Evolutionary conservation across 1,284 basidiomycete genomes (phyloP).

Genomic region (Cryptococcus amylolentus): DNA sequence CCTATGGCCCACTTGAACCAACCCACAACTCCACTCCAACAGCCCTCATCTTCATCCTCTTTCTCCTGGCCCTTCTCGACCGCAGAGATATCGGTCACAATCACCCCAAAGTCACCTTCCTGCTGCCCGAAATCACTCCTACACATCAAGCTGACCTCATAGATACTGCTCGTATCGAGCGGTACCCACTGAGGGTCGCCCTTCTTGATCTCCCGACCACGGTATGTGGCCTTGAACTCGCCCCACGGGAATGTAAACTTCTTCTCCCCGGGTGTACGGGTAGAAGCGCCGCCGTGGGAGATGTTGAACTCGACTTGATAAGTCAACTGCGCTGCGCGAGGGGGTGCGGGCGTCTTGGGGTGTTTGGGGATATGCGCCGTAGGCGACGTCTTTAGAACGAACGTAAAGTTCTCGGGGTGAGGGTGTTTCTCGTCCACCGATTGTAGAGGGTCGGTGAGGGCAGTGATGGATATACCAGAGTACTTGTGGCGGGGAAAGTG

Average conservation of each 20-base stretch:
- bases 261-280: not conserved
- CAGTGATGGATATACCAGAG: slow-evolving; percentile 26
- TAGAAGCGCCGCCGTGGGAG: not conserved
- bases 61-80: slow-evolving; percentile 4
- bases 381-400: slow-evolving; percentile 48
- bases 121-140: slow-evolving; percentile 49
- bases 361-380: slow-evolving; percentile 32
- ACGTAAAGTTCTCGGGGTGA: slow-evolving; percentile 37
- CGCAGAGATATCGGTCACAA: slow-evolving; percentile 25
- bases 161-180: slow-evolving; percentile 34
- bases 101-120: slow-evolving; percentile 43
- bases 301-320: slow-evolving; percentile 51
- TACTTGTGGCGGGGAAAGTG: slow-evolving; percentile 25
- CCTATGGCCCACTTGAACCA: slow-evolving; percentile 7
- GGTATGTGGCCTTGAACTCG: slow-evolving; percentile 50
- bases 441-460: slow-evolving; percentile 13
- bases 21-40: slow-evolving; percentile 3
- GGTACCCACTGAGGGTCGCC: slow-evolving; percentile 32
- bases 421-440: slow-evolving; percentile 2
- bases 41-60: not conserved
- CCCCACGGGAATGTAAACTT: slow-evolving; percentile 40
- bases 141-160: slow-evolving; percentile 49
- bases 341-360: slow-evolving; percentile 32
- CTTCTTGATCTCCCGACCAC: slow-evolving; percentile 45
- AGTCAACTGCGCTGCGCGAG: slow-evolving; percentile 39